Base-by-base conservation (phyloP, 2,329 filamentous ascomycete species). In the Parafenestella ontariensis region DNA sequence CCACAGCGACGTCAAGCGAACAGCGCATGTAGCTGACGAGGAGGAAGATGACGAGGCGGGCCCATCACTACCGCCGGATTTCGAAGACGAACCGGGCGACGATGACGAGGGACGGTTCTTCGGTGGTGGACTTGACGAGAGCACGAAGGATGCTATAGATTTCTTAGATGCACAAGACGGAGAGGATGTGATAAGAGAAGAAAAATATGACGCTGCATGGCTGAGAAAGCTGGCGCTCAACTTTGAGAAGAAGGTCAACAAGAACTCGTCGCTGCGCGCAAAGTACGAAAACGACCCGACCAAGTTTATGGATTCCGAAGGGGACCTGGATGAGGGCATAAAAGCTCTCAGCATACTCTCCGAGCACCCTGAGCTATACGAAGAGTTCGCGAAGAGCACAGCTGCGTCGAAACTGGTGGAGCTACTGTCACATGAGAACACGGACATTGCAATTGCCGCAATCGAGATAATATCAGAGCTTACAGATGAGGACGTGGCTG, bases 51-150 rank as follows among this genome's bases (percentile, higher is more conserved):
- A 75, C 6, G 77, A 78, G 56, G 81, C 83, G 1, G 84, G 83
- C 0, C 83, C 83, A 1, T 81, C 85, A 39, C 77, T 84, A 31
- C 83, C 76, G 7, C 72, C 85, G 13, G 85, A 85, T 58, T 80
- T 84, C 23, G 82, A 82, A 48, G 78, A 82, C 31, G 85, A 85
- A 43, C 78, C 75, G 28, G 83, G 84, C 10, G 74, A 77, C 49
- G 93, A 96, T 66, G 92, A 96, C 48, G 95, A 96, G 61, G 95
- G 94, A 1, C 88, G 95, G 10, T 99, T 99, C 80, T 99, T 97
- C 67, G 95, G 94, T 39, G 91, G 92, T 49, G 95, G 95, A 29
- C 89, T 99, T 66, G 91, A 89, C 23, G 84, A 88, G 53, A 84
- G 91, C 62, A 92, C 96, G 62, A 88, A 87, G 2, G 86, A 92